Percentiles rank a stretch among this genome's conserved stretches.
These are phyloP conservation scores for Thecaphora thlaspeos DNA, from an alignment of 1,284 basidiomycete species.

Conservation along the genomic window DNA sequence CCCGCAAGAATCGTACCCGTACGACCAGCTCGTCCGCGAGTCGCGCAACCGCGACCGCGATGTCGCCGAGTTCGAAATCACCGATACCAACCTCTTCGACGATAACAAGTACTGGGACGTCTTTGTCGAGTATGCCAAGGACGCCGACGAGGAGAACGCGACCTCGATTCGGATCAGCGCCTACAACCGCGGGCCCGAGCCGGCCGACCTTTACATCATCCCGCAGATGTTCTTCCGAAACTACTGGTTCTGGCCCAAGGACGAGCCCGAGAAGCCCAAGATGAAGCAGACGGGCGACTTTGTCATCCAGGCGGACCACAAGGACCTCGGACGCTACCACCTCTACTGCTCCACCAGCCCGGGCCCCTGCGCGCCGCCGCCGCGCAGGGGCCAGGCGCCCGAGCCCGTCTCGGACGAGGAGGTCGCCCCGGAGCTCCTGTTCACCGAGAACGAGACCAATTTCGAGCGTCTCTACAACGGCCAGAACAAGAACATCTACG, in stretches of 20 bases:
- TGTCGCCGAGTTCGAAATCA: conserved; percentile 85
- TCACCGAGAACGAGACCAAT: conserved; percentile 86
- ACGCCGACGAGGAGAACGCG: conserved; percentile 83
- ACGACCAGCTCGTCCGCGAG: conserved; percentile 86
- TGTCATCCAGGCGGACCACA: conserved; percentile 65
- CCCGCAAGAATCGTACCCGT: conserved; percentile 85
- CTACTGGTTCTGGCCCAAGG: conserved; percentile 91
- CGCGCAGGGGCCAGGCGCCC: conserved; percentile 61
- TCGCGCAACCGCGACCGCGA: conserved; percentile 78
- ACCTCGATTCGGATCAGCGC: conserved; percentile 89
- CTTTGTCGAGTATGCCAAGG: conserved; percentile 82
- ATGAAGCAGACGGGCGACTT: conserved; percentile 64
- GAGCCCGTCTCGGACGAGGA: conserved; percentile 57
- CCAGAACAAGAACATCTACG: conserved; percentile 71
- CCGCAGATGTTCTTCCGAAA: conserved; percentile 97
- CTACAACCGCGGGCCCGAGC: conserved; percentile 93
- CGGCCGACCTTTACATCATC: conserved; percentile 89
- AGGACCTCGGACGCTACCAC: conserved; percentile 65
- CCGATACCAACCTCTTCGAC: conserved; percentile 88
- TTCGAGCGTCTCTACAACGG: conserved; percentile 85
- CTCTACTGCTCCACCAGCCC: conserved; percentile 89
- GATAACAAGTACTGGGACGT: conserved; percentile 97
- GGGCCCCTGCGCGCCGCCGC: conserved; percentile 74
- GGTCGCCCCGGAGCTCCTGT: conserved; percentile 61
- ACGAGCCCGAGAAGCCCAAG: conserved; percentile 73